A percentile compares a stretch with the other conserved stretches of the same genome.
These are phyloP conservation scores for Ogataea hybrid DNA, from an alignment of 1,139 yeast genomes.

Conservation along the genomic window DNA sequence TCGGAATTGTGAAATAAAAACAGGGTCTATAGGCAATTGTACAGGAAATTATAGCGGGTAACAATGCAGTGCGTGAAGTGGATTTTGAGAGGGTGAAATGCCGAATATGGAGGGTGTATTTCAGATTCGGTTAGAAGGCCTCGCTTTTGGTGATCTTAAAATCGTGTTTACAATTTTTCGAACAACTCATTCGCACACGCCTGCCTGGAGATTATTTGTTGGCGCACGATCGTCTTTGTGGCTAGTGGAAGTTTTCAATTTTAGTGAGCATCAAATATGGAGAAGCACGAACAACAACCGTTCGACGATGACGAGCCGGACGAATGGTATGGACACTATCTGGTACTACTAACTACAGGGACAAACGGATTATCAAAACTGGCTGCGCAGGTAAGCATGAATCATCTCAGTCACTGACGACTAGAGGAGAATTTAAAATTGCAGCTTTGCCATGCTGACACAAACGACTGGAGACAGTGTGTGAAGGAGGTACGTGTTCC, in stretches of 20 bases:
- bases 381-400: conserved; percentile 55
- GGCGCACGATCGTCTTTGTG: conserved; percentile 1
- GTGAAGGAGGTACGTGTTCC: conserved; percentile 45
- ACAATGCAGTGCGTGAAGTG: not conserved
- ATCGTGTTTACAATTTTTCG: conserved; percentile 10
- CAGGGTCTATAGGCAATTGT: conserved; percentile 2
- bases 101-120: conserved; percentile 1
- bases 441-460: conserved; percentile 77
- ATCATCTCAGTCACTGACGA: conserved; percentile 5
- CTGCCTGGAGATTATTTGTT: conserved; percentile 1
- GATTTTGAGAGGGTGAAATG: not conserved
- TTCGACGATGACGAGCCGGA: conserved; percentile 52
- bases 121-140: conserved; percentile 3
- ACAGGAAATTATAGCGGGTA: not conserved
- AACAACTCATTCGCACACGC: conserved; percentile 13
- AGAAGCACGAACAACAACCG: conserved; percentile 1
- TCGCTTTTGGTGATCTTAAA: conserved; percentile 8
- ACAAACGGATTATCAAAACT: conserved; percentile 64
- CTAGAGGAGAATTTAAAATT: conserved; percentile 59
- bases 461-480: conserved; percentile 78
- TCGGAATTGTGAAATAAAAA: not conserved
- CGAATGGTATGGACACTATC: conserved; percentile 41
- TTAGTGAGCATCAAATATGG: conserved; percentile 2
- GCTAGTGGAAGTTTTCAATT: not conserved
- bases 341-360: conserved; percentile 38